Evolutionary conservation across 805 yeast genomes (phyloP), one percentile per base, ranked within the genome.

Genomic region (Ogataea pini): DNA sequence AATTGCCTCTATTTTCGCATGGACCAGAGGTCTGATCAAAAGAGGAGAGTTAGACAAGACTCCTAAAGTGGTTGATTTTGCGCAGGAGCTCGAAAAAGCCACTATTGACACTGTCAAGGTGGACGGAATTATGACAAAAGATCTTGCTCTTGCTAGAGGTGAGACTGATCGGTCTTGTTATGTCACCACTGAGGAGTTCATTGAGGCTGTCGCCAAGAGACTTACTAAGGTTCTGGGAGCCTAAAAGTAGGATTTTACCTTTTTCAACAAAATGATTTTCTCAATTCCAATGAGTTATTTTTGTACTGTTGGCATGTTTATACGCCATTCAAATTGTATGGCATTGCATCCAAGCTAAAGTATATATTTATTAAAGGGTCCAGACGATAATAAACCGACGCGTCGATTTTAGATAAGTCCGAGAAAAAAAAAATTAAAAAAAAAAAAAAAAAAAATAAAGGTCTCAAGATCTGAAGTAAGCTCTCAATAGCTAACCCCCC

Each of bases 1-100:
- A 14, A 92, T 92, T 70, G 98, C 98, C 3, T 90, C 97, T 12
- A 92, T 92, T 59, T 92, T 86, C 65, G 98, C 98, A 25, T 92
- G 98, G 98, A 78, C 96, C 31, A 84, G 96, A 64, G 98, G 98
- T 64, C 71, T 92, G 43, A 82, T 83, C 56, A 96, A 91, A 74
- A 86, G 98, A 73, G 98, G 97, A 60, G 83, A 78, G 63, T 76
- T 92, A 51, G 98, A 92, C 69, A 71, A 72, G 45, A 90, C 96
- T 36, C 94, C 95, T 14, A 94, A 84, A 24, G 96, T 92, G 38
- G 79, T 82, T 48, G 71, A 80, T 59, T 92, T 92, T 67, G 98
- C 88, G 54, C 76, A 86, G 59, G 67, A 72, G 42, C 75, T 92
- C 57, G 97, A 92, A 75, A 72, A 77, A 65, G 95, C 96, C 46